Conservation (phyloP, 768 basidiomycete species). For the Udeniomyces megalosporus region DNA sequence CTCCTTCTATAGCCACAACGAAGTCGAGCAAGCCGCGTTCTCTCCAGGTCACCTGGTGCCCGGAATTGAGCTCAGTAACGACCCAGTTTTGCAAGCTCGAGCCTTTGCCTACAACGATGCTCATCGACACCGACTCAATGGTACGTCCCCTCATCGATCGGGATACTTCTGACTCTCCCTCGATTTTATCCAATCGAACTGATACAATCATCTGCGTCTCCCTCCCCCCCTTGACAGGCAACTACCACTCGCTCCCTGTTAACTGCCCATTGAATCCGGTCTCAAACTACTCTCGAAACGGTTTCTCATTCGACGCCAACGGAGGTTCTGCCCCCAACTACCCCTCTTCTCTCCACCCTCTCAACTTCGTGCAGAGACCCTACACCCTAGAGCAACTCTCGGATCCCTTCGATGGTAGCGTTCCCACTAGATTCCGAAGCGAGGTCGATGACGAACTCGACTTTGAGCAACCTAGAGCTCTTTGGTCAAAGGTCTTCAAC, state of each 20-base stretch:
- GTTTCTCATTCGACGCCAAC: slow-evolving; percentile 34
- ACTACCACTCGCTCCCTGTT: slow-evolving; percentile 60
- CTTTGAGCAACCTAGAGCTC: slow-evolving; percentile 27
- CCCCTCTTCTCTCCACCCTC: slow-evolving; percentile 56
- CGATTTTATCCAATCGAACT: too few relatives aligned
- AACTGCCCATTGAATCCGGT: slow-evolving; percentile 60
- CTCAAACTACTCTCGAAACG: slow-evolving; percentile 38
- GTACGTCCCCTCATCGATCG: neutral
- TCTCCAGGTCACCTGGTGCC: slow-evolving; percentile 74
- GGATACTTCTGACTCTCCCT: neutral
- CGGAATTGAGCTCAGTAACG: slow-evolving; percentile 75
- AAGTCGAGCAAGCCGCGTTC: slow-evolving; percentile 48
- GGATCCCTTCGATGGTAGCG: slow-evolving; percentile 16
- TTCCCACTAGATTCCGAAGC: slow-evolving; percentile 37
- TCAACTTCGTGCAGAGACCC: slow-evolving; percentile 40
- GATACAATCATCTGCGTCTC: too few relatives aligned
- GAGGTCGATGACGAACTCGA: slow-evolving; percentile 49
- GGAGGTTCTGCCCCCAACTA: slow-evolving; percentile 81
- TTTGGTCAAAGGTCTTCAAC: slow-evolving; percentile 32
- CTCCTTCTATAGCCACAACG: slow-evolving; percentile 9
- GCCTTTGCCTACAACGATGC: slow-evolving; percentile 70
- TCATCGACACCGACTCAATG: slow-evolving; percentile 29
- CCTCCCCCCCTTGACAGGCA: slow-evolving; percentile 14
- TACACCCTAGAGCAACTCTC: slow-evolving; percentile 9
- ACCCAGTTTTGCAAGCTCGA: slow-evolving; percentile 85